A percentile compares a stretch with the other conserved stretches of the same genome.
These are phyloP conservation scores for Ensete ventricosum DNA, from an alignment of 176 grass and related monocot genomes.

Conservation along the genomic window DNA sequence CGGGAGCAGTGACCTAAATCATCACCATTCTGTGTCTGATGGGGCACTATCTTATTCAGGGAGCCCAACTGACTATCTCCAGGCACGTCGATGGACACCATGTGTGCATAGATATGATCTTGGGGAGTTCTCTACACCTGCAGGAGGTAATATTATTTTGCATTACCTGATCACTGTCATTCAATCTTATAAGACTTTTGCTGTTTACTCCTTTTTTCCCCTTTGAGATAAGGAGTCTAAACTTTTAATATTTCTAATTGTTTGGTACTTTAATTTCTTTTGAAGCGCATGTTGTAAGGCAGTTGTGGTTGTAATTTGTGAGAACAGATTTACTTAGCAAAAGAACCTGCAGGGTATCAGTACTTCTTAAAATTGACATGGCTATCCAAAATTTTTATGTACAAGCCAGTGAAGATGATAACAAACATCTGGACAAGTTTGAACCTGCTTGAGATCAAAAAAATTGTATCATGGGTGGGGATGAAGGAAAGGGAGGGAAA, in stretches of 20 bases:
- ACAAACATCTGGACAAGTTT: not conserved
- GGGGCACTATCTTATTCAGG: slow-evolving; percentile 85
- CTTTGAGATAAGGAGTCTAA: not conserved
- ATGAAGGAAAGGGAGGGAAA: not conserved
- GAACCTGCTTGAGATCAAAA: not conserved
- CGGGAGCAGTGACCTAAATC: slow-evolving; percentile 57
- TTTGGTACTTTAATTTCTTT: not conserved
- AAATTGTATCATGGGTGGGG: not conserved
- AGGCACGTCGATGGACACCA: slow-evolving; percentile 69
- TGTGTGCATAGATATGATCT: slow-evolving; percentile 83
- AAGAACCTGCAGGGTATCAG: not conserved
- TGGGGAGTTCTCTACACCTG: slow-evolving; percentile 72
- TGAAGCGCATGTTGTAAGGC: no score
- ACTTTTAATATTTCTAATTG: not conserved
- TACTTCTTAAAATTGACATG: not conserved
- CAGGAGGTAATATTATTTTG: slow-evolving; percentile 49
- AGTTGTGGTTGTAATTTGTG: not conserved
- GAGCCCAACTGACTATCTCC: slow-evolving; percentile 74
- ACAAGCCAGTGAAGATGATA: not conserved
- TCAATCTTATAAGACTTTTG: not conserved
- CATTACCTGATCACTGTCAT: not conserved
- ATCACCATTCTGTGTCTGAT: slow-evolving; percentile 89
- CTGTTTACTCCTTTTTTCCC: not conserved
- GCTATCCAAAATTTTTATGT: not conserved
- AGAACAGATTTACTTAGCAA: not conserved